Conservation (phyloP, 495 filamentous ascomycete genomes). For the Podospora appendiculata region DNA sequence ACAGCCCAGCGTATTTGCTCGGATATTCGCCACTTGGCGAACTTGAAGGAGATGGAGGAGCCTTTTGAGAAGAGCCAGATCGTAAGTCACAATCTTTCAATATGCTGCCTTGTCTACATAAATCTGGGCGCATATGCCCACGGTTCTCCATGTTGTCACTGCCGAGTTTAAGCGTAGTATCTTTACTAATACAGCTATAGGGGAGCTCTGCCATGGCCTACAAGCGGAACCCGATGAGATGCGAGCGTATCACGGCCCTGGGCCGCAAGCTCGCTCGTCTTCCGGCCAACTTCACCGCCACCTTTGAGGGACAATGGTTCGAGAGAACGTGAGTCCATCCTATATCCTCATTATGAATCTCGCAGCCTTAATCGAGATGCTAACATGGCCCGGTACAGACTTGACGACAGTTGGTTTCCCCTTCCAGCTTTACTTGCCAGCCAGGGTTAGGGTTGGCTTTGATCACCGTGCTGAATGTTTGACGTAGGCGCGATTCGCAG, state of each 20-base stretch:
- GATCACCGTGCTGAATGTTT: neutral
- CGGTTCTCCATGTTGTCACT: neutral
- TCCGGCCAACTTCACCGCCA: slow-evolving; percentile 62
- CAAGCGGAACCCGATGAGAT: slow-evolving; percentile 64
- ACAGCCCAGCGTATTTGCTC: slow-evolving; percentile 62
- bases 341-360: slow-evolving; percentile 17
- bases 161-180: neutral
- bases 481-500: slow-evolving; percentile 19
- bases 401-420: slow-evolving; percentile 47
- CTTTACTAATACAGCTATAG: slow-evolving; percentile 3
- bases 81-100: slow-evolving; percentile 10
- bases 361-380: neutral
- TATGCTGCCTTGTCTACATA: no score
- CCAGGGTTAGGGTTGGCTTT: no score
- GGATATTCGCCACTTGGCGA: slow-evolving; percentile 74
- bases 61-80: slow-evolving; percentile 81
- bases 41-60: slow-evolving; percentile 69
- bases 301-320: slow-evolving; percentile 79
- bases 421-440: neutral
- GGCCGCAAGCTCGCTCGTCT: slow-evolving; percentile 62
- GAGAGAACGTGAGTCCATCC: slow-evolving; percentile 49
- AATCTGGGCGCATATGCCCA: no score
- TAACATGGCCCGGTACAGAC: slow-evolving; percentile 6
- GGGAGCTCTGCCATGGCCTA: slow-evolving; percentile 57
- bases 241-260: slow-evolving; percentile 73